Evolutionary conservation across 192 early-diverging fungal genomes (phyloP).

Genomic region (Neocallimastix lanati): DNA sequence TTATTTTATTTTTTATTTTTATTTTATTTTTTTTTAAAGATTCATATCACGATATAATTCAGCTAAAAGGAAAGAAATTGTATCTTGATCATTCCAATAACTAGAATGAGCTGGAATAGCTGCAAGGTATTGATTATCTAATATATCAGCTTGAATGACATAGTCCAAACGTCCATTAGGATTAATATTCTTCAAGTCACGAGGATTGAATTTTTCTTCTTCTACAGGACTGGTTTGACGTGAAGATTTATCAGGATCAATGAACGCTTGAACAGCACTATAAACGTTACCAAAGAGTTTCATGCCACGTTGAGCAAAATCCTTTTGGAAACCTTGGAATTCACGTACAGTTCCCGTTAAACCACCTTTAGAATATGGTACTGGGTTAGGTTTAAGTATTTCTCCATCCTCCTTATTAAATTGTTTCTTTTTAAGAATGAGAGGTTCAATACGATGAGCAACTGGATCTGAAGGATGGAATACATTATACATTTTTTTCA

Average conservation of each 20-base stretch:
- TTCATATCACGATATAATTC: background rate
- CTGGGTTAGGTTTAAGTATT: constrained; percentile 41
- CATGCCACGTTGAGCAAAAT: constrained; percentile 41
- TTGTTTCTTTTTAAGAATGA: constrained; percentile 27
- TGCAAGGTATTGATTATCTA: constrained; percentile 50
- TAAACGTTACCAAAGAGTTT: constrained; percentile 26
- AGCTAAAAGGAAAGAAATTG: background rate
- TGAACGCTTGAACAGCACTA: background rate
- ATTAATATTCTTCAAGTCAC: constrained; percentile 11
- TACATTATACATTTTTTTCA: constrained; percentile 60
- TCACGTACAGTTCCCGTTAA: constrained; percentile 47
- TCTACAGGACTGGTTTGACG: no score
- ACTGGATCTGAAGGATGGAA: constrained; percentile 67
- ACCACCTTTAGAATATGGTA: constrained; percentile 70
- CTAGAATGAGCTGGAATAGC: constrained; percentile 46
- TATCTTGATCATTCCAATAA: constrained; percentile 31
- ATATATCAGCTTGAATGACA: constrained; percentile 39
- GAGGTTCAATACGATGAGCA: constrained; percentile 52
- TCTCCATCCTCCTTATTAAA: constrained; percentile 11
- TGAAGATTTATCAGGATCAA: no score
- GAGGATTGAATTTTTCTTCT: background rate
- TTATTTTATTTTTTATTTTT: no score
- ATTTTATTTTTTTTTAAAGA: background rate
- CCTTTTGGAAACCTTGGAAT: constrained; percentile 46
- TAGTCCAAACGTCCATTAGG: constrained; percentile 40